These are phyloP conservation scores for Fusarium acutatum DNA, from an alignment of 2,329 filamentous ascomycete genomes.

Conservation along the genomic window DNA sequence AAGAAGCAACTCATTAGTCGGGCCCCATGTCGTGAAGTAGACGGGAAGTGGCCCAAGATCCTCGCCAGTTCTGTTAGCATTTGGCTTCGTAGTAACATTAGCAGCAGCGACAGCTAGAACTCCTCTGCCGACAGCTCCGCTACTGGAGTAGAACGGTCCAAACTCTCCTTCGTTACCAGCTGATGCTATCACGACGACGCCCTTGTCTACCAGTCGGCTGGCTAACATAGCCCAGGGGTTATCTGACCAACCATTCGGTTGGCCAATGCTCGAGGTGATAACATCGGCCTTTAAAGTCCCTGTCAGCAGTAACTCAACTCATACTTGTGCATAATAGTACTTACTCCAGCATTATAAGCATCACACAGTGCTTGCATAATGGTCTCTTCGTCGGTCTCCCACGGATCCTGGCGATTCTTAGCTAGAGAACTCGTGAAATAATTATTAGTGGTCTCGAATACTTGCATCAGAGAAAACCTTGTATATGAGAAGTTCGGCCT, in stretches of 20 bases:
- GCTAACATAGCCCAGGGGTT: slow-evolving; percentile 55
- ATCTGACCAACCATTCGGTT: slow-evolving; percentile 50
- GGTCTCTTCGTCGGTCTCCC: slow-evolving; percentile 46
- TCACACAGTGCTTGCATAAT: slow-evolving; percentile 50
- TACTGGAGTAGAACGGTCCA: slow-evolving; percentile 57
- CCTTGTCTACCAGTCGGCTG: slow-evolving; percentile 52
- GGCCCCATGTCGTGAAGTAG: slow-evolving; percentile 61
- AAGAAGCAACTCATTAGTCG: slow-evolving; percentile 59
- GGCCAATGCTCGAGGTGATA: slow-evolving; percentile 53
- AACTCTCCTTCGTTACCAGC: slow-evolving; percentile 60
- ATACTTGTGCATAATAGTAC: neutral
- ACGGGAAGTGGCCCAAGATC: slow-evolving; percentile 48
- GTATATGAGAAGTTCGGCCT: slow-evolving; percentile 55
- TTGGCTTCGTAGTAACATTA: slow-evolving; percentile 55
- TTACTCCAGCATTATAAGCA: slow-evolving; percentile 47
- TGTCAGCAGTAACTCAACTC: neutral
- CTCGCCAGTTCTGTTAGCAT: slow-evolving; percentile 40
- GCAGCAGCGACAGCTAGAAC: slow-evolving; percentile 50
- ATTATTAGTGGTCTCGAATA: neutral
- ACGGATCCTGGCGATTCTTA: slow-evolving; percentile 33
- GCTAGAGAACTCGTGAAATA: neutral
- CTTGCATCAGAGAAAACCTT: slow-evolving; percentile 52
- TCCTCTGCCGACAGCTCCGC: slow-evolving; percentile 44
- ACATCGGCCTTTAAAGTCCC: slow-evolving; percentile 48
- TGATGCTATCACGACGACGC: slow-evolving; percentile 59